phyloP scores from a whole-genome alignment of 805 yeast genomes.

The Candida michaelii region DNA sequence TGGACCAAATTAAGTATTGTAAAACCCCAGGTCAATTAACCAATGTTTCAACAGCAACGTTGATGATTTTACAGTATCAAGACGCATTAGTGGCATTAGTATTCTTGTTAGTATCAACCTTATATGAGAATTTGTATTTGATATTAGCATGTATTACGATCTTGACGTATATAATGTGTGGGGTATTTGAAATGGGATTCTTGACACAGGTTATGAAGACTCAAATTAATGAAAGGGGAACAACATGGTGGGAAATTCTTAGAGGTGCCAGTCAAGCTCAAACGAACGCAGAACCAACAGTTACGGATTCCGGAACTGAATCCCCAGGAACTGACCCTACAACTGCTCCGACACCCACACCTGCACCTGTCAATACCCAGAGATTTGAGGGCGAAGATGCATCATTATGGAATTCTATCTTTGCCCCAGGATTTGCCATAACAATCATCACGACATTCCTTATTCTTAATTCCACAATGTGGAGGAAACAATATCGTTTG shows the following conservation, averaged over 20 bases:
- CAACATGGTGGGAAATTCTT: conserved; percentile 64
- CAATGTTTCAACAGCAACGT: conserved; percentile 52
- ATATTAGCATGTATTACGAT: conserved; percentile 71
- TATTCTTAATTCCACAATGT: conserved; percentile 53
- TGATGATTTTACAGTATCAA: conserved; percentile 64
- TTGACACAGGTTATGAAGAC: conserved; percentile 64
- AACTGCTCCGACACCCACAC: conserved; percentile 11
- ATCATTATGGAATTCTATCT: conserved; percentile 23
- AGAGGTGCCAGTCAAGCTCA: conserved; percentile 57
- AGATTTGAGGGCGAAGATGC: conserved; percentile 13
- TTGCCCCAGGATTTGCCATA: conserved; percentile 27
- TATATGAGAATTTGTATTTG: conserved; percentile 57
- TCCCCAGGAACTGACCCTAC: too few relatives aligned
- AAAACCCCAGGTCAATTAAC: conserved; percentile 81
- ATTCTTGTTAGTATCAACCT: conserved; percentile 57
- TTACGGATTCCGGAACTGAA: too few relatives aligned
- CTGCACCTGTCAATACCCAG: conserved; percentile 9
- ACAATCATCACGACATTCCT: conserved; percentile 47
- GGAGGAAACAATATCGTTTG: conserved; percentile 60
- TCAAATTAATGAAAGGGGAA: conserved; percentile 69
- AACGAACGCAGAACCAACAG: too few relatives aligned
- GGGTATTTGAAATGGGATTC: conserved; percentile 74
- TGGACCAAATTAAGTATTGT: conserved; percentile 68
- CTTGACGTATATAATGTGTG: conserved; percentile 64
- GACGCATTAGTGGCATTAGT: conserved; percentile 72